Evolutionary conservation across 2,329 filamentous ascomycete genomes (phyloP), one percentile per base, ranked within the genome.

Genomic region (Fusarium nelsonii): DNA sequence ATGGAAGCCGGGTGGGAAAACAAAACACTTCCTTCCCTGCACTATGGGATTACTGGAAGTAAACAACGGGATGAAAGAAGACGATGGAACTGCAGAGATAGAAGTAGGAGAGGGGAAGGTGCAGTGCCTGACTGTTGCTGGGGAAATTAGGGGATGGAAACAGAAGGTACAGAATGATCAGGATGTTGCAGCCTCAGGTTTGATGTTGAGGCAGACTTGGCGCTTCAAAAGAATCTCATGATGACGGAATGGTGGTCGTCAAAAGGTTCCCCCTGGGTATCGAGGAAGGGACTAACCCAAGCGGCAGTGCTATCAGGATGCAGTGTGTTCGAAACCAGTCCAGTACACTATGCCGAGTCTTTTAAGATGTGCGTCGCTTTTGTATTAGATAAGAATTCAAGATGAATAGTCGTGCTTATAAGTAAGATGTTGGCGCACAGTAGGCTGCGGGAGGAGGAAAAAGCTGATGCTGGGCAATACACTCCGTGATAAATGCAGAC

Each of bases 301-400:
- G 8, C 0, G 2, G 3, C 11, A 30, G 32, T 26, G 32, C 7
- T 36, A 23, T 8, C 8, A 2, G 2, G 16, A n/a, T 44, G 14
- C 12, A 20, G 20, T 23, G 3, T 16, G 39, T 11, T 48, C 18
- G 0, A 34, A 37, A 15, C 30, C 12, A 4, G 39, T 40, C 12
- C 5, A 11, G 11, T 18, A 2, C 14, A 18, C 12, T 4, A 3
- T 1, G 6, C 3, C 9, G 18, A 20, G 20, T 0, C 0, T n/a
- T 39, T 45, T 4, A 2, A 18, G 2, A 14, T 5, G 8, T 14
- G 7, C 7, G n/a, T 16, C 3, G 15, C 6, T 6, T 9, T 30
- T 36, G 7, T 36, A 14, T 15, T 4, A 16, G 14, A 36, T 36
- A 3, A 41, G 3, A 26, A 11, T 9, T 30, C 30, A 30, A 23